These are phyloP conservation scores for Russula earlei DNA, from an alignment of 768 basidiomycete species.

Conservation along the genomic window DNA sequence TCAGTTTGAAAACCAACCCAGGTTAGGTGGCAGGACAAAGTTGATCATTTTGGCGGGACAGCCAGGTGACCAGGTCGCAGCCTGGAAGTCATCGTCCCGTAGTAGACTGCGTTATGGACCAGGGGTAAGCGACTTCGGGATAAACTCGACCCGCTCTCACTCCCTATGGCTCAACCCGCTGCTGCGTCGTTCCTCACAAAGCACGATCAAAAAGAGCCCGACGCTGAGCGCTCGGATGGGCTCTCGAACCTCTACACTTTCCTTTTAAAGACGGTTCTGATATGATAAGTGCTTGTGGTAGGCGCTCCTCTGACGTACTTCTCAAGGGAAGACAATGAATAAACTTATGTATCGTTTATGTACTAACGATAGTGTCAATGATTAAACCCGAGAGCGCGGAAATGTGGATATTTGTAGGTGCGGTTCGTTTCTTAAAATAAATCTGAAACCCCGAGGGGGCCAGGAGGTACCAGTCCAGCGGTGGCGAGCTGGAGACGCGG, in stretches of 20 bases:
- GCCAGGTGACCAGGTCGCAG: too few species aligned
- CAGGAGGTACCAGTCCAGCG: neutral
- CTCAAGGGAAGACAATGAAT: neutral
- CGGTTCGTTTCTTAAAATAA: conserved; percentile 1
- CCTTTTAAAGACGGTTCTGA: conserved; percentile 3
- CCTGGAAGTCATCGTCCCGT: too few species aligned
- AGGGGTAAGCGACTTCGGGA: neutral
- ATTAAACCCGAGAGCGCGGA: neutral
- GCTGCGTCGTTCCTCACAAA: neutral
- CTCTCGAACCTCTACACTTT: conserved; percentile 9
- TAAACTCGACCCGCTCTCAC: neutral
- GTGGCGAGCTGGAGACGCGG: neutral
- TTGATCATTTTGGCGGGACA: too few species aligned
- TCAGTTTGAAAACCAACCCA: too few species aligned
- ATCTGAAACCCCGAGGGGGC: conserved; percentile 13
- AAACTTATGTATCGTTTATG: conserved; percentile 14
- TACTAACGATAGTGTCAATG: neutral
- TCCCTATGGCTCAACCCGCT: neutral
- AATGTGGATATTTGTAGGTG: neutral
- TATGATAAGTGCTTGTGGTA: neutral
- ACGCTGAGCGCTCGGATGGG: conserved; percentile 9
- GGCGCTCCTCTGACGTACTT: conserved; percentile 14
- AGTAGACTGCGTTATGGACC: neutral
- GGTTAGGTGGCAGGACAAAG: too few species aligned
- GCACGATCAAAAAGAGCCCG: neutral